A percentile compares a stretch with the other conserved stretches of the same genome.
Evolutionary conservation across 352 stramenopile genomes (phyloP).

Genomic region (Blastocystis sp.): DNA sequence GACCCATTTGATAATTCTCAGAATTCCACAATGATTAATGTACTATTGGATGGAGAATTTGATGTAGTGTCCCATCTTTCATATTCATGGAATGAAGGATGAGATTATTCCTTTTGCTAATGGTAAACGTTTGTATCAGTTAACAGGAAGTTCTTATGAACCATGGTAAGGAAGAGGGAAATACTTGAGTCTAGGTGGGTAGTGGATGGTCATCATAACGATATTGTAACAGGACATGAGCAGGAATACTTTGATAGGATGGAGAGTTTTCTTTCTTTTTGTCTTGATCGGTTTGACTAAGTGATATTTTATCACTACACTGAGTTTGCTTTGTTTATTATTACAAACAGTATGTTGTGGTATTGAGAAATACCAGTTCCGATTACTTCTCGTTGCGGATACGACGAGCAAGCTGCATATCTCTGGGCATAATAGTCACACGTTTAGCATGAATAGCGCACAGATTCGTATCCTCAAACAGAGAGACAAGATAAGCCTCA

Average conservation of each 20-base stretch:
- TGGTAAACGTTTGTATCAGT: background rate
- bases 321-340: too few relatives aligned
- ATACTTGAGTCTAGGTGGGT: background rate
- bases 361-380: constrained; percentile 6
- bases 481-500: constrained; percentile 84
- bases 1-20: background rate
- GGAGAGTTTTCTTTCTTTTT: background rate
- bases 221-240: background rate
- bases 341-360: background rate
- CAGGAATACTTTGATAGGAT: background rate
- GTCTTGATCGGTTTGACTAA: background rate
- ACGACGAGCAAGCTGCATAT: constrained; percentile 84
- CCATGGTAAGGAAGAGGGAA: background rate
- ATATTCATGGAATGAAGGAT: constrained; percentile 39
- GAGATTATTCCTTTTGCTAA: background rate
- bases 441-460: constrained; percentile 87
- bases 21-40: background rate
- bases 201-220: background rate
- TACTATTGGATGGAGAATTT: background rate
- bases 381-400: constrained; percentile 74
- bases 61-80: background rate
- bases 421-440: constrained; percentile 88
- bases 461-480: constrained; percentile 87
- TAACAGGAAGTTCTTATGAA: background rate
- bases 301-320: too few relatives aligned